These are phyloP conservation scores for Agaricus subrufescens DNA, from an alignment of 768 basidiomycete species.

Conservation along the genomic window DNA sequence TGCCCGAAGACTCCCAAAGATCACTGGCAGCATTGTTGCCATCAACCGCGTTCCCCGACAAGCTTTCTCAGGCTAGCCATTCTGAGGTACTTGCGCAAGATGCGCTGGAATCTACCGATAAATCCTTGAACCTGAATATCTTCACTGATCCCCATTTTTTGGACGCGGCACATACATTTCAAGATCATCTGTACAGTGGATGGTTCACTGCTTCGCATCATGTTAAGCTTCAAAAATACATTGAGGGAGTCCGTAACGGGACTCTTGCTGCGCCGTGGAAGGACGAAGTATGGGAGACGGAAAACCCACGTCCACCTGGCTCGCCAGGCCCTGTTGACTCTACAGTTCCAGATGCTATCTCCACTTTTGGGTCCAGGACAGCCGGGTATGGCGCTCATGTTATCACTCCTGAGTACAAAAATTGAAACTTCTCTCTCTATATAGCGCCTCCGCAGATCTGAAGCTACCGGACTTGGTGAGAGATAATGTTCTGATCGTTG, in stretches of 20 bases:
- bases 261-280: conserved; percentile 56
- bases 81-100: conserved; percentile 35
- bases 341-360: conserved; percentile 8
- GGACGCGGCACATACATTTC: conserved; percentile 51
- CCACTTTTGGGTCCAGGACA: conserved; percentile 12
- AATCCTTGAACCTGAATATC: conserved; percentile 27
- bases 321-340: conserved; percentile 4
- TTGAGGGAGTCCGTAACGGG: conserved; percentile 38
- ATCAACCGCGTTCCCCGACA: conserved; percentile 37
- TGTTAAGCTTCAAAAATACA: conserved; percentile 37
- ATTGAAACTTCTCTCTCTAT: background rate
- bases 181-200: conserved; percentile 53
- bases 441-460: conserved; percentile 37
- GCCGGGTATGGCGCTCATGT: conserved; percentile 28
- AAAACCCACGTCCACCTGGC: conserved; percentile 24
- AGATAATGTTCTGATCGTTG: conserved; percentile 38
- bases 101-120: conserved; percentile 4
- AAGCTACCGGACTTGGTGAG: conserved; percentile 42
- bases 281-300: conserved; percentile 54
- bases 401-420: no score
- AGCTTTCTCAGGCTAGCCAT: conserved; percentile 14
- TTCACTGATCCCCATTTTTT: conserved; percentile 52
- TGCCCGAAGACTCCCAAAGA: conserved; percentile 35
- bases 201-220: conserved; percentile 43
- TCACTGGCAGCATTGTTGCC: conserved; percentile 38